phyloP scores from a whole-genome alignment of 371 early-diverging fungal species.

The Zancudomyces culisetae region DNA sequence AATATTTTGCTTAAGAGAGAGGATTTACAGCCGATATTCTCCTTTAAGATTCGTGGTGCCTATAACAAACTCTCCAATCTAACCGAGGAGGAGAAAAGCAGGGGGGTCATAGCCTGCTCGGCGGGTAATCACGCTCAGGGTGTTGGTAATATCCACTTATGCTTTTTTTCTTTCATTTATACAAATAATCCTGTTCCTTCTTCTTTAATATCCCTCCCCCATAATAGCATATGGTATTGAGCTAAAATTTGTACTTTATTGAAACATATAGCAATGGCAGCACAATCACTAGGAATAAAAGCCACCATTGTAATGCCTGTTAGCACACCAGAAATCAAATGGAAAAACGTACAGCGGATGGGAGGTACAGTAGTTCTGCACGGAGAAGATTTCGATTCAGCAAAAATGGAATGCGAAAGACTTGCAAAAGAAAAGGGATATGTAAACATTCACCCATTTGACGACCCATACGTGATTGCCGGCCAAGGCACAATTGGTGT shows the following conservation, averaged over 20 bases:
- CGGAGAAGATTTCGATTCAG: conserved; percentile 86
- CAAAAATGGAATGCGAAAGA: conserved; percentile 62
- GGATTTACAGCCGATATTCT: conserved; percentile 90
- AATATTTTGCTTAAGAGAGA: conserved; percentile 77
- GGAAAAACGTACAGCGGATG: conserved; percentile 70
- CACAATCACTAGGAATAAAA: conserved; percentile 69
- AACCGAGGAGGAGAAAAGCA: conserved; percentile 44
- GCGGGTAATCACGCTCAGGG: conserved; percentile 96
- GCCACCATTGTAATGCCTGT: conserved; percentile 95
- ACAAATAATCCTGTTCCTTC: too few species aligned
- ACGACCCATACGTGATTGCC: conserved; percentile 93
- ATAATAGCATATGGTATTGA: too few species aligned
- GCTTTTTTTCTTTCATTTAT: too few species aligned
- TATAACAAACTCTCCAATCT: conserved; percentile 77
- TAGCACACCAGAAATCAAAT: conserved; percentile 51
- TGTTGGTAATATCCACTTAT: too few species aligned
- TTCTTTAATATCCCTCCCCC: too few species aligned
- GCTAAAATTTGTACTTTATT: too few species aligned
- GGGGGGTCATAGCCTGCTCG: conserved; percentile 88
- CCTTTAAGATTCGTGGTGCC: conserved; percentile 93
- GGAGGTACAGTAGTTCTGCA: conserved; percentile 75
- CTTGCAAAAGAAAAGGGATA: conserved; percentile 45
- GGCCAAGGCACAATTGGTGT: conserved; percentile 93
- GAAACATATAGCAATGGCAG: conserved; percentile 86
- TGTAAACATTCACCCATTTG: conserved; percentile 87